These are phyloP conservation scores for Metschnikowia peoriensis DNA, from an alignment of 805 yeast genomes.

Conservation along the genomic window DNA sequence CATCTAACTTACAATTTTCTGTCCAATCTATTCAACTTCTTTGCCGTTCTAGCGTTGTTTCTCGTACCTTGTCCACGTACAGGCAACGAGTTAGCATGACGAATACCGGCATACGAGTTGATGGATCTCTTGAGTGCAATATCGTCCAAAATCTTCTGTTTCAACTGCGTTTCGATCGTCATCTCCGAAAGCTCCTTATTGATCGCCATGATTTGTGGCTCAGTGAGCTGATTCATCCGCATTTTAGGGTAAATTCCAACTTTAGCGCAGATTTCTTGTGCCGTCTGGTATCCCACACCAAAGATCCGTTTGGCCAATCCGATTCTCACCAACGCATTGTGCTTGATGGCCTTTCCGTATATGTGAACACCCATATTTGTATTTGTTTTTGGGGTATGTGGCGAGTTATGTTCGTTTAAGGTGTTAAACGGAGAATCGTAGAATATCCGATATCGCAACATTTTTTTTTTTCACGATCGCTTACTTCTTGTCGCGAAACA, in stretches of 20 bases:
- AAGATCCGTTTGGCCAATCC: slow-evolving; percentile 81
- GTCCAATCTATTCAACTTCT: slow-evolving; percentile 74
- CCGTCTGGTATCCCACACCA: slow-evolving; percentile 78
- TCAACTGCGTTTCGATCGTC: slow-evolving; percentile 77
- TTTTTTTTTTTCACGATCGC: background rate
- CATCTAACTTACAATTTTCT: slow-evolving; percentile 37
- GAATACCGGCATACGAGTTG: slow-evolving; percentile 83
- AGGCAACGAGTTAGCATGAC: slow-evolving; percentile 76
- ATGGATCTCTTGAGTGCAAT: slow-evolving; percentile 75
- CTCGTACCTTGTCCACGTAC: slow-evolving; percentile 85
- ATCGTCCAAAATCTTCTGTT: slow-evolving; percentile 72
- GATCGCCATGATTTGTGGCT: slow-evolving; percentile 79
- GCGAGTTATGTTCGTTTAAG: too few relatives aligned
- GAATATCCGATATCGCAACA: background rate
- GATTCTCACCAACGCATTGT: slow-evolving; percentile 39
- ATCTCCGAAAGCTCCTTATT: slow-evolving; percentile 83
- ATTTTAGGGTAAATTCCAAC: slow-evolving; percentile 89
- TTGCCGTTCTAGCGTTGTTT: slow-evolving; percentile 88
- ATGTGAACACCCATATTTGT: slow-evolving; percentile 42
- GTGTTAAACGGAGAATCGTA: background rate
- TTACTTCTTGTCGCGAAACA: background rate
- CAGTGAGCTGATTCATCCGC: slow-evolving; percentile 91
- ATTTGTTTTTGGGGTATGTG: too few relatives aligned
- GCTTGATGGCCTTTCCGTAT: slow-evolving; percentile 44
- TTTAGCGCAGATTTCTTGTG: slow-evolving; percentile 76